Evolutionary conservation across 805 yeast genomes (phyloP).

Genomic region (Teunomyces tritomae): DNA sequence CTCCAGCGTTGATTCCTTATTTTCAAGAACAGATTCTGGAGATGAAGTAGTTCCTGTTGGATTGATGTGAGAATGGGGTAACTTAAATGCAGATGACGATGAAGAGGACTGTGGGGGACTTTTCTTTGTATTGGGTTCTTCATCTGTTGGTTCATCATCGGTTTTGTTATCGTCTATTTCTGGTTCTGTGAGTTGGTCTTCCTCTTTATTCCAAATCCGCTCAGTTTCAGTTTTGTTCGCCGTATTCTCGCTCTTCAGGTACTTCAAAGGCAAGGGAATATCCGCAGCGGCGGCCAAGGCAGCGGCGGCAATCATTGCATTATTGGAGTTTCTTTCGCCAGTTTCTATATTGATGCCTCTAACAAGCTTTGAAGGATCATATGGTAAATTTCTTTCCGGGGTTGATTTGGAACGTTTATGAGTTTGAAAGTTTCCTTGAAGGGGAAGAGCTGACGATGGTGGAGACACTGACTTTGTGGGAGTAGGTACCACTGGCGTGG

Average conservation of each 20-base stretch:
- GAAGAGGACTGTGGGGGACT: background rate
- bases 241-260: slow-evolving; percentile 2
- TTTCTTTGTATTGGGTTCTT: slow-evolving; percentile 4
- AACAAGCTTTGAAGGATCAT: background rate
- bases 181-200: slow-evolving; percentile 16
- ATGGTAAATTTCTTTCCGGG: slow-evolving; percentile 7
- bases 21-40: background rate
- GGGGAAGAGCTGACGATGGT: slow-evolving; percentile 11
- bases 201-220: slow-evolving; percentile 1
- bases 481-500: background rate
- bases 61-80: slow-evolving; percentile 1
- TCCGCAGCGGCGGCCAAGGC: slow-evolving; percentile 83
- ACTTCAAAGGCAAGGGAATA: slow-evolving; percentile 57
- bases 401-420: slow-evolving; percentile 28
- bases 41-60: background rate
- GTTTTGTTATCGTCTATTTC: slow-evolving; percentile 24
- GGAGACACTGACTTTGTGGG: slow-evolving; percentile 9
- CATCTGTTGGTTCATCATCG: slow-evolving; percentile 20
- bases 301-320: slow-evolving; percentile 77
- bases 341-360: slow-evolving; percentile 36
- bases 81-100: background rate
- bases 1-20: background rate
- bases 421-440: slow-evolving; percentile 17
- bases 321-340: slow-evolving; percentile 34
- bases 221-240: slow-evolving; percentile 1